phyloP scores from a whole-genome alignment of 2,329 filamentous ascomycete genomes.

The Hansfordia pulvinata region DNA sequence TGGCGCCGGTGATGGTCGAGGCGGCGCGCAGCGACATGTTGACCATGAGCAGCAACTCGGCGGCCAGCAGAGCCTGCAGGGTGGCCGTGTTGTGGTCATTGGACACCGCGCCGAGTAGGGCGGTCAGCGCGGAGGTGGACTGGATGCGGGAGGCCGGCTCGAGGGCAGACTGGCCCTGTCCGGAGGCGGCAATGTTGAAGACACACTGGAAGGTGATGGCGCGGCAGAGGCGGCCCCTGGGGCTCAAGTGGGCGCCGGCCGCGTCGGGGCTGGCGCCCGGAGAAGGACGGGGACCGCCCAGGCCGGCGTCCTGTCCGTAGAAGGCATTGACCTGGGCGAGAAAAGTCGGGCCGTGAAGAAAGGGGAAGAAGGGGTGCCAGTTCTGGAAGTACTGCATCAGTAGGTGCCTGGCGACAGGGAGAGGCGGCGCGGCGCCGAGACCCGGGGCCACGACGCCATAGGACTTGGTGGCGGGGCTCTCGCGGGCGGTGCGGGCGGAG shows the following conservation, averaged over 20 bases:
- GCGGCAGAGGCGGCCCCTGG: conserved; percentile 11
- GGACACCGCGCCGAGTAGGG: conserved; percentile 21
- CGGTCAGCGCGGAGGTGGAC: conserved; percentile 21
- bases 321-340: conserved; percentile 27
- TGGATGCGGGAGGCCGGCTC: conserved; percentile 20
- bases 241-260: too few relatives aligned
- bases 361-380: conserved; percentile 38
- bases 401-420: conserved; percentile 21
- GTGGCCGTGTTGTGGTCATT: conserved; percentile 27
- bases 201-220: conserved; percentile 31
- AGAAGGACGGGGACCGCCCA: too few relatives aligned
- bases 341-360: conserved; percentile 34
- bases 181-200: conserved; percentile 29
- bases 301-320: conserved; percentile 13
- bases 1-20: conserved; percentile 30
- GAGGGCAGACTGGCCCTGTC: conserved; percentile 17
- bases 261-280: too few relatives aligned
- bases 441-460: conserved; percentile 8
- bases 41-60: conserved; percentile 31
- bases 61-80: conserved; percentile 32
- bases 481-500: neutral
- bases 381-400: conserved; percentile 33
- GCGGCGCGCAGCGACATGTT: conserved; percentile 33
- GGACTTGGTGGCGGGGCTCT: conserved; percentile 1
- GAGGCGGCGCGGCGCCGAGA: conserved; percentile 14